Percentiles rank a stretch among this genome's conserved stretches.
These are phyloP conservation scores for Cubamyces sp. DNA, from an alignment of 768 basidiomycete genomes.

Conservation along the genomic window DNA sequence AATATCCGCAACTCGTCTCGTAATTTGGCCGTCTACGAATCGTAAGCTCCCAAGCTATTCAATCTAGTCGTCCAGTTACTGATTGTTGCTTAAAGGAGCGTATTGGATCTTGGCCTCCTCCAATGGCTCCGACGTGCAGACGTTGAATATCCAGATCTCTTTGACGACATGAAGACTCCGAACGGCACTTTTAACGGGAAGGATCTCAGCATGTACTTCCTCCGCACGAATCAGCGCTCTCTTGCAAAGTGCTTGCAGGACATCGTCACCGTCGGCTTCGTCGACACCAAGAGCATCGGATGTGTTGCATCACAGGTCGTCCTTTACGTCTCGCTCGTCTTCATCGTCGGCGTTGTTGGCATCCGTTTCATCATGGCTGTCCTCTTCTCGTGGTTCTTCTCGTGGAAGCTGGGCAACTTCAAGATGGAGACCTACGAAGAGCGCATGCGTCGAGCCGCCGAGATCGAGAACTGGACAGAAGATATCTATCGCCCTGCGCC, in stretches of 20 bases:
- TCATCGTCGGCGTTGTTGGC: constrained; percentile 95
- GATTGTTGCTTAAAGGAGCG: constrained; percentile 51
- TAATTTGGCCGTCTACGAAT: constrained; percentile 93
- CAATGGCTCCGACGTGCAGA: constrained; percentile 82
- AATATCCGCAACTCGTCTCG: constrained; percentile 69
- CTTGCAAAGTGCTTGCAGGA: constrained; percentile 87
- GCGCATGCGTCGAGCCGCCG: constrained; percentile 83
- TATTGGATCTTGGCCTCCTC: constrained; percentile 88
- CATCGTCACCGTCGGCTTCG: constrained; percentile 85
- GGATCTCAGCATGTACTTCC: constrained; percentile 86
- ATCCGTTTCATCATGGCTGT: constrained; percentile 98
- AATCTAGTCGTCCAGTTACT: not conserved
- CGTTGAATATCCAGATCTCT: constrained; percentile 82
- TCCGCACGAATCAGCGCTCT: constrained; percentile 68
- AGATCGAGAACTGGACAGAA: constrained; percentile 96
- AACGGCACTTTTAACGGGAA: constrained; percentile 78
- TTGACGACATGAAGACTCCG: constrained; percentile 71
- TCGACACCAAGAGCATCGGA: constrained; percentile 93
- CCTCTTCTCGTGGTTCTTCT: constrained; percentile 97
- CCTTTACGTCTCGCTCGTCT: constrained; percentile 91
- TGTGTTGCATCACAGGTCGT: constrained; percentile 96
- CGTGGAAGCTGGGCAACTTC: constrained; percentile 94
- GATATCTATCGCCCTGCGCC: constrained; percentile 96
- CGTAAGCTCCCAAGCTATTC: constrained; percentile 54
- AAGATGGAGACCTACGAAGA: constrained; percentile 91